Conservation (phyloP, 2,329 filamentous ascomycete genomes). For the Diaporthe sp. region DNA sequence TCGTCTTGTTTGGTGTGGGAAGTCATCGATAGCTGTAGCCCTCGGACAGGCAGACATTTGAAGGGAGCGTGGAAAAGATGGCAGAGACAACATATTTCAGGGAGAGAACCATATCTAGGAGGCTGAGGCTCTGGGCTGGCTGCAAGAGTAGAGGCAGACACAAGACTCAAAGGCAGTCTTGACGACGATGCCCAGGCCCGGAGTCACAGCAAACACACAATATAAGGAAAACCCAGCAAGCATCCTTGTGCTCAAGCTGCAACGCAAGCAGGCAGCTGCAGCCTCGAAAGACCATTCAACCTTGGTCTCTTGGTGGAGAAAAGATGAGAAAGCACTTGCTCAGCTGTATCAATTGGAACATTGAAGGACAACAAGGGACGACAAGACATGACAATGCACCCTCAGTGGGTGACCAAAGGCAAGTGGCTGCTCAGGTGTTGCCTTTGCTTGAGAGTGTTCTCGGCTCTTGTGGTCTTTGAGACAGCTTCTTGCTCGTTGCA, state of each 20-base stretch:
- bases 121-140: background rate
- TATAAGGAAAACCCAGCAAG: background rate
- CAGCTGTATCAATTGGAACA: background rate
- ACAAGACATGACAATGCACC: background rate
- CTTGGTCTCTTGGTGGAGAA: background rate
- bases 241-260: conserved; percentile 4
- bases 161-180: background rate
- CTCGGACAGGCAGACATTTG: background rate
- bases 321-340: conserved; percentile 4
- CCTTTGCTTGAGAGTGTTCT: background rate
- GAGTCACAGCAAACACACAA: background rate
- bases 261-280: conserved; percentile 1
- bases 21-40: conserved; percentile 13
- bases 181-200: background rate
- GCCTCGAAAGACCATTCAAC: background rate
- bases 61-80: background rate
- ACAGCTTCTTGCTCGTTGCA: background rate
- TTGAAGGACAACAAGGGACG: background rate
- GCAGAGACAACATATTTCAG: background rate
- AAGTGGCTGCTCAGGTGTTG: background rate
- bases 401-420: background rate
- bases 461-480: background rate
- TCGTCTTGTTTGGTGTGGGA: conserved; percentile 1
- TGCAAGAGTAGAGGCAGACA: background rate
- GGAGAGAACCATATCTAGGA: conserved; percentile 16